A percentile compares a stretch with the other conserved stretches of the same genome.
These are phyloP conservation scores for Vitis vinifera DNA, from an alignment of 164 flowering plant species.

Conservation along the genomic window DNA sequence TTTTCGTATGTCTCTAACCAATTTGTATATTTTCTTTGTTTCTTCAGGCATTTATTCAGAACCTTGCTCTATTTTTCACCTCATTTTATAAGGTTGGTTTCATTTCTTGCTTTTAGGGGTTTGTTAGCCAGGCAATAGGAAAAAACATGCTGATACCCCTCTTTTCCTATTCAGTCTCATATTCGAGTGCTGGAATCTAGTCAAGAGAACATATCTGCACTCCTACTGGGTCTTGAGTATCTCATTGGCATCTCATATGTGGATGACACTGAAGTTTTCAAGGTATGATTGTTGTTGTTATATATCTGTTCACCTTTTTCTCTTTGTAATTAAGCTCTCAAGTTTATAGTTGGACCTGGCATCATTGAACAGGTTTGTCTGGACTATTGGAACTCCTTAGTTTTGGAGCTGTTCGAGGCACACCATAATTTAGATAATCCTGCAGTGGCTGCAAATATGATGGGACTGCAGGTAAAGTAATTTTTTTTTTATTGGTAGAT, in stretches of 20 bases:
- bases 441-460: constrained; percentile 62
- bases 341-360: not conserved
- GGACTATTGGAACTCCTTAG: constrained; percentile 96
- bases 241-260: constrained; percentile 89
- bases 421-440: constrained; percentile 76
- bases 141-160: not conserved
- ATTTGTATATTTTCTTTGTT: not conserved
- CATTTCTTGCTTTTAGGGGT: not conserved
- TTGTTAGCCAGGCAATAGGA: not conserved
- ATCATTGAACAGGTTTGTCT: constrained; percentile 72
- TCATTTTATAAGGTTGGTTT: constrained; percentile 81
- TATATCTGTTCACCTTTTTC: not conserved
- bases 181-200: constrained; percentile 78
- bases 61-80: constrained; percentile 90
- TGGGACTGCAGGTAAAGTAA: constrained; percentile 80
- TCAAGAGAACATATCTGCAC: constrained; percentile 63
- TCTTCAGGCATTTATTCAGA: constrained; percentile 92
- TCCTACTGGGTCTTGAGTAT: constrained; percentile 89
- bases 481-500: not conserved
- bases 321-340: not conserved
- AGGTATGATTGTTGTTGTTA: constrained; percentile 41
- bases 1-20: not conserved
- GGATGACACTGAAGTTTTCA: constrained; percentile 97
- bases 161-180: constrained; percentile 58
- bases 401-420: constrained; percentile 83